phyloP scores from a whole-genome alignment of 805 yeast genomes.

The Wickerhamomyces alni region DNA sequence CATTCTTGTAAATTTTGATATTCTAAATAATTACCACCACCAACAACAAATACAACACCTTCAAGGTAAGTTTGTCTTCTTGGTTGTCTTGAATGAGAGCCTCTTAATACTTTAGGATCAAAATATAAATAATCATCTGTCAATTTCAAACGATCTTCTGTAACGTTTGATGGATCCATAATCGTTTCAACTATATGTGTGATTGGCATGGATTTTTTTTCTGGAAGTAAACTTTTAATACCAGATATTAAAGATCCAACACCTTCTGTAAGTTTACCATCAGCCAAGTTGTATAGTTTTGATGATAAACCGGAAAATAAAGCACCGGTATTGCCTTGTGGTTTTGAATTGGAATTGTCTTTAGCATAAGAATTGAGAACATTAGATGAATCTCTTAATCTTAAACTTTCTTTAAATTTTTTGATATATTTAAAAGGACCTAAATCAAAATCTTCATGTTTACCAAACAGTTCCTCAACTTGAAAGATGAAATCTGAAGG shows the following conservation, averaged over 20 bases:
- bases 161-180: constrained; percentile 72
- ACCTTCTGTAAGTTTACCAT: constrained; percentile 81
- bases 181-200: constrained; percentile 89
- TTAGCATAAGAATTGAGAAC: constrained; percentile 29
- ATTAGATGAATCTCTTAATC: constrained; percentile 39
- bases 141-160: constrained; percentile 55
- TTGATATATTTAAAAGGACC: constrained; percentile 67
- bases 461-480: constrained; percentile 56
- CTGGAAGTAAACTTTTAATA: constrained; percentile 81
- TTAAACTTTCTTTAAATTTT: constrained; percentile 72
- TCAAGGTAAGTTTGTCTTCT: constrained; percentile 76
- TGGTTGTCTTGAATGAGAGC: constrained; percentile 86
- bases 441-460: constrained; percentile 52
- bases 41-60: constrained; percentile 86
- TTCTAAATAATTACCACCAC: constrained; percentile 94
- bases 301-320: constrained; percentile 69
- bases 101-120: constrained; percentile 83
- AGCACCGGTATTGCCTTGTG: constrained; percentile 38
- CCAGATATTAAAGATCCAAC: constrained; percentile 86
- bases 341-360: constrained; percentile 16
- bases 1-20: constrained; percentile 93
- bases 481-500: constrained; percentile 47
- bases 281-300: constrained; percentile 72
- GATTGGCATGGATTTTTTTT: constrained; percentile 80
- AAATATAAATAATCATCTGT: constrained; percentile 89